Percentiles rank a stretch among this genome's conserved stretches.
phyloP scores from a whole-genome alignment of 805 yeast species.

The Ogataea paradorogensis region DNA sequence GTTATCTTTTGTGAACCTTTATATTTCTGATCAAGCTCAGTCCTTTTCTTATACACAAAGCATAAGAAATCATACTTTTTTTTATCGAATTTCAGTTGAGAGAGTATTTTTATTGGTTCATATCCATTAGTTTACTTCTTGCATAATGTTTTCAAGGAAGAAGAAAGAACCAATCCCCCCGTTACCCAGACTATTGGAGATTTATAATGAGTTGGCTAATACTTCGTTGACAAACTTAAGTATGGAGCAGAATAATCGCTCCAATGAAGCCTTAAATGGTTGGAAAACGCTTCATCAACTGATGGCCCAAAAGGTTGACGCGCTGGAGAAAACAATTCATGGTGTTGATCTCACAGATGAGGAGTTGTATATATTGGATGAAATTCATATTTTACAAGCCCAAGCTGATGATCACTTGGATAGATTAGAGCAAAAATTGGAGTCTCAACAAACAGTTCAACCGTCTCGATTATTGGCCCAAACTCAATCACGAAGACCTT shows the following conservation, averaged over 20 bases:
- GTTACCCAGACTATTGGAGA: constrained; percentile 53
- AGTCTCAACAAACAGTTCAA: constrained; percentile 9
- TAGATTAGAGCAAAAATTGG: constrained; percentile 28
- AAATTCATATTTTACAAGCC: constrained; percentile 35
- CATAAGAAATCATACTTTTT: not conserved
- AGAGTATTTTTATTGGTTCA: constrained; percentile 2
- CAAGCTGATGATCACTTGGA: constrained; percentile 40
- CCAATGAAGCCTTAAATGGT: constrained; percentile 60
- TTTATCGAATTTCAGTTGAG: constrained; percentile 4
- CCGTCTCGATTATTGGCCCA: constrained; percentile 7
- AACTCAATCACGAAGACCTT: constrained; percentile 6
- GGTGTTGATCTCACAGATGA: constrained; percentile 39
- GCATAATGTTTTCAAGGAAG: constrained; percentile 47
- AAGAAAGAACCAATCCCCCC: constrained; percentile 63
- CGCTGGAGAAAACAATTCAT: constrained; percentile 42
- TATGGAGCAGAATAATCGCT: constrained; percentile 52
- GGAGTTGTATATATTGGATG: constrained; percentile 42
- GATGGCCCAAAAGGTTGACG: constrained; percentile 53
- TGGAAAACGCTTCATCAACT: constrained; percentile 73
- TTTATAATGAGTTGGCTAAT: constrained; percentile 62
- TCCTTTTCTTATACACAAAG: not conserved
- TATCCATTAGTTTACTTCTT: not conserved
- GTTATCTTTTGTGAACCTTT: not conserved
- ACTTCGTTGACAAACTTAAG: constrained; percentile 54
- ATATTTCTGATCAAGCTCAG: not conserved